A percentile compares a stretch with the other conserved stretches of the same genome.
phyloP scores from a whole-genome alignment of 371 early-diverging fungal genomes.

The Mortierella sp. region DNA sequence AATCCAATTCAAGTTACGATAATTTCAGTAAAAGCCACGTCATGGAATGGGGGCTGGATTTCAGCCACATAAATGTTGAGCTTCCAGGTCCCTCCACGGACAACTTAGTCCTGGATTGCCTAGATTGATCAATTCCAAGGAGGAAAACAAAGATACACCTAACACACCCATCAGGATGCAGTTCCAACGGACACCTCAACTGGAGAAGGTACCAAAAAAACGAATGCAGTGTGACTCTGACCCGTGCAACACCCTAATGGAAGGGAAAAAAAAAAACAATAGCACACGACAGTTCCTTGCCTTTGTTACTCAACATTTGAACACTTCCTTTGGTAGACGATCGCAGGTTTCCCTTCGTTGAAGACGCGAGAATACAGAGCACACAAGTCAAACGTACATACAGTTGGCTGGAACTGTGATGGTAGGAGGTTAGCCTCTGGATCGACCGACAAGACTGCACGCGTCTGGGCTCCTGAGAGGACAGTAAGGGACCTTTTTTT shows the following conservation, averaged over 20 bases:
- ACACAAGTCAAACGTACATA: conserved; percentile 71
- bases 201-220: conserved; percentile 32
- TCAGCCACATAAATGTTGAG: neutral
- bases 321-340: conserved; percentile 29
- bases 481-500: conserved; percentile 54
- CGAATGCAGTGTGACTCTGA: neutral
- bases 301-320: too few species aligned
- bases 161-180: conserved; percentile 28
- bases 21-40: neutral
- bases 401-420: conserved; percentile 76
- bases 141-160: too few species aligned
- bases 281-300: too few species aligned
- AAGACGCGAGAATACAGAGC: conserved; percentile 63
- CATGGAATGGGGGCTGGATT: too few species aligned
- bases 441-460: conserved; percentile 76
- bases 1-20: neutral
- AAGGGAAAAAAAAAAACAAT: too few species aligned
- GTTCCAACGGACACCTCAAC: conserved; percentile 30
- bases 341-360: conserved; percentile 38
- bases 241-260: neutral
- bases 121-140: too few species aligned
- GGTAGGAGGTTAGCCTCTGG: conserved; percentile 75
- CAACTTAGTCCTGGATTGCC: too few species aligned
- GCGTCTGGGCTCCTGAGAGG: conserved; percentile 75
- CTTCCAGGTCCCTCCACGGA: too few species aligned